phyloP scores from a whole-genome alignment of 768 basidiomycete species.

The Psilocybe cubensis region DNA sequence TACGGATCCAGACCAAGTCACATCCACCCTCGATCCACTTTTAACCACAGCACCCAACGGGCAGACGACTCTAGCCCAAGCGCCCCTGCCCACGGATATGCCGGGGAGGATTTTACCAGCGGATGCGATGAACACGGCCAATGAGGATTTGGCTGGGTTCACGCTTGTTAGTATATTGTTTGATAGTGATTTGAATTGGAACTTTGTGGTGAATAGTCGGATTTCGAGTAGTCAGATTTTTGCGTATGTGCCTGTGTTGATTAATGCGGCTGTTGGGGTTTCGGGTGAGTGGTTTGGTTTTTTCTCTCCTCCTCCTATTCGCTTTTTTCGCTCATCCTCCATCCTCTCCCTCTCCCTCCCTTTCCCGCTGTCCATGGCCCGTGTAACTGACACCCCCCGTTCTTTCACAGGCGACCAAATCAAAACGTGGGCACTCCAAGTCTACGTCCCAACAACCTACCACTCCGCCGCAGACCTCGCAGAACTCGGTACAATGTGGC shows the following conservation, averaged over 20 bases:
- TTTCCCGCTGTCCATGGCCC: too few species aligned
- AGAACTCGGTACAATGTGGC: slow-evolving; percentile 68
- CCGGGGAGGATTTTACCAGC: slow-evolving; percentile 64
- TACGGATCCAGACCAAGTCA: slow-evolving; percentile 48
- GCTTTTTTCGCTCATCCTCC: too few species aligned
- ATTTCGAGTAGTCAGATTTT: slow-evolving; percentile 80
- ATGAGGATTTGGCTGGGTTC: slow-evolving; percentile 37
- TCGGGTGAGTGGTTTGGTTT: slow-evolving; percentile 29
- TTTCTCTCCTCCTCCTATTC: background rate
- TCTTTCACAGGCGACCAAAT: slow-evolving; percentile 35
- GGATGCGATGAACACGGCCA: slow-evolving; percentile 24
- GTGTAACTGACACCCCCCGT: too few species aligned
- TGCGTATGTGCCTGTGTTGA: slow-evolving; percentile 58
- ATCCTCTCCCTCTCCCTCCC: too few species aligned
- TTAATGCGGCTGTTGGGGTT: slow-evolving; percentile 37
- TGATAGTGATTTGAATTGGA: slow-evolving; percentile 63
- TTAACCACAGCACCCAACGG: slow-evolving; percentile 18
- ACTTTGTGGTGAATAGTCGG: slow-evolving; percentile 59
- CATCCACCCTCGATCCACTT: slow-evolving; percentile 32
- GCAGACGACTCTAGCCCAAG: slow-evolving; percentile 27
- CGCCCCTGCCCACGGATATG: slow-evolving; percentile 58
- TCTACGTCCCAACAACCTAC: slow-evolving; percentile 67
- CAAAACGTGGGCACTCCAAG: slow-evolving; percentile 61
- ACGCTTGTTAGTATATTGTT: slow-evolving; percentile 70
- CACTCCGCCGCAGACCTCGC: slow-evolving; percentile 45